Evolutionary conservation across 1,284 basidiomycete genomes (phyloP).

Genomic region (Ganoderma sinense): DNA sequence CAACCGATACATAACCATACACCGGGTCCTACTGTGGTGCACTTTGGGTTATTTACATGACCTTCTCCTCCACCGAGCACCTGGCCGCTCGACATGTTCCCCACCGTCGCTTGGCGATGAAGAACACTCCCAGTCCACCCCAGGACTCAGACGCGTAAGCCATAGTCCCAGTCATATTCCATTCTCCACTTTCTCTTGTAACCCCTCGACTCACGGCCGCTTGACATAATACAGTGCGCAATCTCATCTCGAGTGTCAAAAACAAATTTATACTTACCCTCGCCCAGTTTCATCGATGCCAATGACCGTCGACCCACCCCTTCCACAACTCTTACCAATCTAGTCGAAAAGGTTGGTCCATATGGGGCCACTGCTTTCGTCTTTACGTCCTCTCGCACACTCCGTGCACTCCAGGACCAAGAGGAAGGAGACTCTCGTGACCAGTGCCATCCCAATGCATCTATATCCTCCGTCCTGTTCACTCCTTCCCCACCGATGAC

Average conservation of each 20-base stretch:
- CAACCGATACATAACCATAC: neutral
- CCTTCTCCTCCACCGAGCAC: constrained; percentile 13
- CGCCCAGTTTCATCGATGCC: constrained; percentile 38
- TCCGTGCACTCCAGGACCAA: constrained; percentile 29
- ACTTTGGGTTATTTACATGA: constrained; percentile 16
- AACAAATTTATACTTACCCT: constrained; percentile 33
- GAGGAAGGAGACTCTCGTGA: constrained; percentile 4
- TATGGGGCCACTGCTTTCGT: constrained; percentile 36
- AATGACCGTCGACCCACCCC: constrained; percentile 36
- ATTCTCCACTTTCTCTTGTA: neutral
- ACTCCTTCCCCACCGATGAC: constrained; percentile 20
- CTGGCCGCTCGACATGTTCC: constrained; percentile 59
- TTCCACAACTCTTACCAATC: constrained; percentile 44
- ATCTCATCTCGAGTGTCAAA: constrained; percentile 15
- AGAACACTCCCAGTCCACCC: constrained; percentile 3
- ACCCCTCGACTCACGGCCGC: neutral
- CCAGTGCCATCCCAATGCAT: constrained; percentile 7
- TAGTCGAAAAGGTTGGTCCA: constrained; percentile 59
- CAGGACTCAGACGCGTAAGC: constrained; percentile 12
- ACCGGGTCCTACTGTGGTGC: neutral
- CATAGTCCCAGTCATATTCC: neutral
- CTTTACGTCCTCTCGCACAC: constrained; percentile 40
- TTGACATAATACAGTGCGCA: neutral
- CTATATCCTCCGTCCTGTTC: constrained; percentile 5
- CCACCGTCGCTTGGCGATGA: constrained; percentile 48